Percentiles rank a stretch among this genome's conserved stretches.
These are phyloP conservation scores for Fusarium sp. DNA, from an alignment of 2,329 filamentous ascomycete species.

Conservation along the genomic window DNA sequence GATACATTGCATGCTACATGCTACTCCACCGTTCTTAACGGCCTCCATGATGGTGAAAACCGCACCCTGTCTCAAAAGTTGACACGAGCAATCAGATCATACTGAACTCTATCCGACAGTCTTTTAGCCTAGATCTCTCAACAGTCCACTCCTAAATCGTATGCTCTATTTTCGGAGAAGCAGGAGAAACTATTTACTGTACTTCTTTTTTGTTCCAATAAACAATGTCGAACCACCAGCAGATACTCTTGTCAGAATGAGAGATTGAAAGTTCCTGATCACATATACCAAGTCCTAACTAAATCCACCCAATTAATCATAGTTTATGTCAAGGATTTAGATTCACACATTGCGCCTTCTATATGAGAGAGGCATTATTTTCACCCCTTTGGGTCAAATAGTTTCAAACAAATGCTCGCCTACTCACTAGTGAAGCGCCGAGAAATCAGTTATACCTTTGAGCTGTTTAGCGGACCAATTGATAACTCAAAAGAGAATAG, in stretches of 20 bases:
- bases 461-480: constrained; percentile 37
- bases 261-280: constrained; percentile 2
- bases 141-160: constrained; percentile 2
- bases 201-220: background rate
- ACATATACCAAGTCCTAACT: constrained; percentile 2
- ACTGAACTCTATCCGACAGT: background rate
- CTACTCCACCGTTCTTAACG: constrained; percentile 34
- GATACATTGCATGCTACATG: constrained; percentile 13
- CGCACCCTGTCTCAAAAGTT: constrained; percentile 24
- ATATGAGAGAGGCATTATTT: constrained; percentile 1
- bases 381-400: constrained; percentile 3
- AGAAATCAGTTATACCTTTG: constrained; percentile 8
- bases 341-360: constrained; percentile 11
- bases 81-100: constrained; percentile 33
- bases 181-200: constrained; percentile 1
- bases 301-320: background rate
- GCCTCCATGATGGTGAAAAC: constrained; percentile 16
- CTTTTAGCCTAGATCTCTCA: constrained; percentile 4
- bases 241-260: background rate
- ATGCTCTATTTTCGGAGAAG: constrained; percentile 4
- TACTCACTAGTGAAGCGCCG: constrained; percentile 24
- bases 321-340: background rate
- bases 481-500: constrained; percentile 1
- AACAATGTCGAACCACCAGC: constrained; percentile 12
- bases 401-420: constrained; percentile 11